Percentiles rank a stretch among this genome's conserved stretches.
These are phyloP conservation scores for Marchantia paleacea DNA, from an alignment of 225 moss, liverwort and hornwort species.

Conservation along the genomic window DNA sequence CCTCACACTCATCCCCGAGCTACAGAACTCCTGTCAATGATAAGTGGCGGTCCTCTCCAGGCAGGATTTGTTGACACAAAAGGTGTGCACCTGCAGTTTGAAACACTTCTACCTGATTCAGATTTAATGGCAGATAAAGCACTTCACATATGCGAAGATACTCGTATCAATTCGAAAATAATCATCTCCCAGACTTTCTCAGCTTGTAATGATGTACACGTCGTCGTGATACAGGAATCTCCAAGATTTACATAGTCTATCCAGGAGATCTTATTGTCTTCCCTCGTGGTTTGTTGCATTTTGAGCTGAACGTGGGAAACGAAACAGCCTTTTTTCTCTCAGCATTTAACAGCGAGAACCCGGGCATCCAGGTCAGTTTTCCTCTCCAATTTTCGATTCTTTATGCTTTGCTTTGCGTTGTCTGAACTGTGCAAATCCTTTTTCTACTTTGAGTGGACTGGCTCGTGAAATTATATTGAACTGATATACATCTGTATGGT, in stretches of 20 bases:
- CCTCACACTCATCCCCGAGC: conserved; percentile 23
- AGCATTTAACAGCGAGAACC: conserved; percentile 16
- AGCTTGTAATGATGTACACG: no score
- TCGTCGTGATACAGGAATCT: no score
- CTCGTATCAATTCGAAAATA: no score
- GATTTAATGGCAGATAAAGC: no score
- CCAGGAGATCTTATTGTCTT: conserved; percentile 24
- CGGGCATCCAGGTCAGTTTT: conserved; percentile 15
- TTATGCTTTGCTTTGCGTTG: no score
- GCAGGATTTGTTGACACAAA: conserved; percentile 20
- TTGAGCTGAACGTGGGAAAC: conserved; percentile 17
- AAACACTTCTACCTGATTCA: no score
- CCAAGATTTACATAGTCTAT: neutral
- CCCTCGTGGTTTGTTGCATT: conserved; percentile 18
- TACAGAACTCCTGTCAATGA: conserved; percentile 14
- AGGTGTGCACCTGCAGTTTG: neutral
- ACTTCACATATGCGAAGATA: no score
- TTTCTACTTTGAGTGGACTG: no score
- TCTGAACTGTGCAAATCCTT: no score
- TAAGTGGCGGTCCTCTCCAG: conserved; percentile 18
- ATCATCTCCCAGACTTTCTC: no score
- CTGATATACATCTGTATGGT: no score
- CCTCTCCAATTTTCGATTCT: neutral
- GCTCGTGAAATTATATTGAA: neutral
- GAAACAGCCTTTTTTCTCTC: neutral